phyloP scores from a whole-genome alignment of 1,139 yeast genomes.

The Barnettozyma hawaiiensis region DNA sequence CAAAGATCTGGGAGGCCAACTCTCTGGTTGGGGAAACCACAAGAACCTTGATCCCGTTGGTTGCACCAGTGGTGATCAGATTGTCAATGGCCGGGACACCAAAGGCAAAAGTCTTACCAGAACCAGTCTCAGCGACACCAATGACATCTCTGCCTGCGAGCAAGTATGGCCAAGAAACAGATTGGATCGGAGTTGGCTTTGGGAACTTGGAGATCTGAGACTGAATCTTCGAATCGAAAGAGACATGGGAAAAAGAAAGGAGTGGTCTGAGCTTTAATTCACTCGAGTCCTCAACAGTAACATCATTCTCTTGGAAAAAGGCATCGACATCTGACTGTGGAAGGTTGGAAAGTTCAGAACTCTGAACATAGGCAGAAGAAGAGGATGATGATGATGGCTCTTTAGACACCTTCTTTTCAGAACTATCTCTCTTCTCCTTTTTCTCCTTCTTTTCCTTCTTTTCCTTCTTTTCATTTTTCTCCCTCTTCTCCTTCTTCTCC shows the following conservation, averaged over 20 bases:
- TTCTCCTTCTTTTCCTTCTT: constrained; percentile 39
- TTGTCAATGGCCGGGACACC: constrained; percentile 95
- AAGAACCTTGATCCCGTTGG: constrained; percentile 61
- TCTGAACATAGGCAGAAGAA: constrained; percentile 22
- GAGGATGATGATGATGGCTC: constrained; percentile 19
- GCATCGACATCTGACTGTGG: constrained; percentile 53
- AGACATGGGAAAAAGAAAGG: constrained; percentile 58
- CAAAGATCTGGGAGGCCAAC: constrained; percentile 88
- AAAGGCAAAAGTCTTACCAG: constrained; percentile 96
- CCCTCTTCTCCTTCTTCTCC: constrained; percentile 44
- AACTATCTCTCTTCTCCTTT: constrained; percentile 38
- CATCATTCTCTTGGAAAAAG: constrained; percentile 68
- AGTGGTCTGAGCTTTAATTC: constrained; percentile 56
- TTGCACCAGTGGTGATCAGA: constrained; percentile 31
- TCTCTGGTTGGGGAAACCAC: constrained; percentile 97
- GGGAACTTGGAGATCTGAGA: constrained; percentile 62
- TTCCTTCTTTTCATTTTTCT: constrained; percentile 39
- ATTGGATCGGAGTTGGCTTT: constrained; percentile 93
- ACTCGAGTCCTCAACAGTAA: constrained; percentile 69
- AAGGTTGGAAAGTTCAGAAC: constrained; percentile 27
- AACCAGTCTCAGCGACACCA: constrained; percentile 98
- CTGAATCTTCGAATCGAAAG: constrained; percentile 51
- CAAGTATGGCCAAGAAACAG: constrained; percentile 95
- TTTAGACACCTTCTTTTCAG: constrained; percentile 36
- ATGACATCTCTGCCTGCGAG: constrained; percentile 78